Percentiles rank a stretch among this genome's conserved stretches.
These are phyloP conservation scores for Epichloe uncinata DNA, from an alignment of 2,329 filamentous ascomycete species.

Conservation along the genomic window DNA sequence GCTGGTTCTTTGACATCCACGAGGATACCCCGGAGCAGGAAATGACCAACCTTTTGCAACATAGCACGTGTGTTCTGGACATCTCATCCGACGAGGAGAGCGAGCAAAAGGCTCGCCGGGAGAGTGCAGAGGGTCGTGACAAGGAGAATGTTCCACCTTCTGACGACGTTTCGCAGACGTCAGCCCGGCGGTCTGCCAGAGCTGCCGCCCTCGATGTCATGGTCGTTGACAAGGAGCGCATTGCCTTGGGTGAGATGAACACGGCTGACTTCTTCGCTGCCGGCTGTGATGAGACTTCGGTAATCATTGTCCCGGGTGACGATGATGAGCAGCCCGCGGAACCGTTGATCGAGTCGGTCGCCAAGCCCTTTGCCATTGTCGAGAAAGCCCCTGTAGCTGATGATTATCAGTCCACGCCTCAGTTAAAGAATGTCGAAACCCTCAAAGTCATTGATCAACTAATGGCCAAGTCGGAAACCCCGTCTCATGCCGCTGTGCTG, in stretches of 20 bases:
- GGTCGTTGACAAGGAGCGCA: slow-evolving; percentile 49
- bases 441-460: slow-evolving; percentile 21
- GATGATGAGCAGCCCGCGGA: slow-evolving; percentile 26
- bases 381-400: slow-evolving; percentile 6
- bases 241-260: slow-evolving; percentile 54
- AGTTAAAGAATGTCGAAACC: slow-evolving; percentile 8
- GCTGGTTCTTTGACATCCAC: slow-evolving; percentile 90
- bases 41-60: slow-evolving; percentile 84
- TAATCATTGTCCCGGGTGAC: slow-evolving; percentile 50
- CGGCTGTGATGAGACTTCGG: slow-evolving; percentile 48
- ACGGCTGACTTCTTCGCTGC: slow-evolving; percentile 54
- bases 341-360: neutral
- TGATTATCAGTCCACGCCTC: slow-evolving; percentile 10
- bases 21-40: slow-evolving; percentile 85
- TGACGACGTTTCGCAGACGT: slow-evolving; percentile 49
- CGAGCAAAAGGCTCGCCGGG: slow-evolving; percentile 37
- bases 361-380: neutral
- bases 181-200: slow-evolving; percentile 17
- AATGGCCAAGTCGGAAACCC: slow-evolving; percentile 23
- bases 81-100: slow-evolving; percentile 79
- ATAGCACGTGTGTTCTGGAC: slow-evolving; percentile 75
- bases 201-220: slow-evolving; percentile 33
- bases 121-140: slow-evolving; percentile 48
- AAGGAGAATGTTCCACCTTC: slow-evolving; percentile 89
- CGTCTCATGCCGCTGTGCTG: slow-evolving; percentile 33